Percentiles rank a stretch among this genome's conserved stretches.
These are phyloP conservation scores for Daedaleopsis sinensis DNA, from an alignment of 768 basidiomycete genomes.

Conservation along the genomic window DNA sequence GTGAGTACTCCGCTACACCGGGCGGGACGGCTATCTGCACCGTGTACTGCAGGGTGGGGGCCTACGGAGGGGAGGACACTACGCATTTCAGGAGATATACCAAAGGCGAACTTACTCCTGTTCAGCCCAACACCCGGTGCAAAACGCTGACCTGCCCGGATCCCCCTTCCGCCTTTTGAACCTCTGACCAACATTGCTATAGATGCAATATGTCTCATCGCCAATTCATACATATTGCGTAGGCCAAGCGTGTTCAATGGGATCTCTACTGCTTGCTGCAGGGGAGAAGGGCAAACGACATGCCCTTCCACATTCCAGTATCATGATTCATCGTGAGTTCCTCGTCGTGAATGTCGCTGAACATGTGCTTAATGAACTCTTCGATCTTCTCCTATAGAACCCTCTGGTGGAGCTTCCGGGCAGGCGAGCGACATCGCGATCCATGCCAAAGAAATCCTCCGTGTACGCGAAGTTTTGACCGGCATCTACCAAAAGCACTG, in stretches of 20 bases:
- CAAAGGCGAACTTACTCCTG: no score
- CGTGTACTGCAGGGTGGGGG: no score
- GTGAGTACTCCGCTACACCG: constrained; percentile 45
- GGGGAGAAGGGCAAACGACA: constrained; percentile 91
- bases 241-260: constrained; percentile 96
- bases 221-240: constrained; percentile 97
- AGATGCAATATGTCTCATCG: constrained; percentile 87
- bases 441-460: constrained; percentile 93
- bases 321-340: constrained; percentile 95
- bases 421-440: constrained; percentile 98
- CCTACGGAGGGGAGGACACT: no score
- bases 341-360: neutral
- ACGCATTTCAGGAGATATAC: no score
- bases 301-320: constrained; percentile 89
- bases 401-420: constrained; percentile 93
- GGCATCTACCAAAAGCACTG: constrained; percentile 91
- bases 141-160: no score
- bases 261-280: constrained; percentile 87
- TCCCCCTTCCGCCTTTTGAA: neutral
- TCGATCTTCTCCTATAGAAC: constrained; percentile 58
- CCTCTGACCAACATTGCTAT: constrained; percentile 56
- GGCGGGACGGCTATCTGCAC: no score
- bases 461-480: constrained; percentile 82
- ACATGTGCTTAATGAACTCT: neutral
- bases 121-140: no score